These are phyloP conservation scores for Diaporthe citri DNA, from an alignment of 2,329 filamentous ascomycete species.

Conservation along the genomic window DNA sequence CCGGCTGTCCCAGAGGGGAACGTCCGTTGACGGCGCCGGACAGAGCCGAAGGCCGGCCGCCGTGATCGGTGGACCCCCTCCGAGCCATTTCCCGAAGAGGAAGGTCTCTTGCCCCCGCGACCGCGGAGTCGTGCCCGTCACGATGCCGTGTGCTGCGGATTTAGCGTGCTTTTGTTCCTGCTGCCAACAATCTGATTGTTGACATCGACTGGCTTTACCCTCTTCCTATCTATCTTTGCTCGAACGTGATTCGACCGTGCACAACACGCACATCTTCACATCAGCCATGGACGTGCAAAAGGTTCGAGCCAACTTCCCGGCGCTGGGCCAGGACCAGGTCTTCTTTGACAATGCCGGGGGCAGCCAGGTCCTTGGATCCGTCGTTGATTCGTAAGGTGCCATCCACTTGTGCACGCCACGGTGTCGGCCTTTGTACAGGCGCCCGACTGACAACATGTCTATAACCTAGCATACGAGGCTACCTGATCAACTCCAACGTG, in stretches of 20 bases:
- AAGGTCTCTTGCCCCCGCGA: slow-evolving; percentile 20
- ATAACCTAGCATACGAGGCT: slow-evolving; percentile 68
- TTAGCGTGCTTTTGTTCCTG: not conserved
- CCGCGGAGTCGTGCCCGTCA: slow-evolving; percentile 15
- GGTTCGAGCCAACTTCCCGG: slow-evolving; percentile 75
- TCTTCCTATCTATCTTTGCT: not conserved
- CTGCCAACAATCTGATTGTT: not conserved
- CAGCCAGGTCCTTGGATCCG: slow-evolving; percentile 75
- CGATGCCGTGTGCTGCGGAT: not conserved
- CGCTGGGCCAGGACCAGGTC: slow-evolving; percentile 73
- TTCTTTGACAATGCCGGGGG: slow-evolving; percentile 86
- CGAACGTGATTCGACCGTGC: not conserved
- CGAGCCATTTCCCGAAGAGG: slow-evolving; percentile 30
- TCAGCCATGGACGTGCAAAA: slow-evolving; percentile 63
- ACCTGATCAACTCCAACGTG: slow-evolving; percentile 77
- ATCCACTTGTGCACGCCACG: not conserved
- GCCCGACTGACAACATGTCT: slow-evolving; percentile 1
- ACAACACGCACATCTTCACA: not conserved
- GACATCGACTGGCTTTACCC: not conserved
- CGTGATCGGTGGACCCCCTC: slow-evolving; percentile 24
- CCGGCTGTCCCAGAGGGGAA: not conserved
- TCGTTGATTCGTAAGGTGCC: slow-evolving; percentile 72
- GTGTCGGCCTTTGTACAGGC: not conserved
- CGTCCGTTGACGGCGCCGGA: slow-evolving; percentile 16
- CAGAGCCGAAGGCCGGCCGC: slow-evolving; percentile 28